Conservation (phyloP, 805 yeast genomes). For the Monosporozyma solicola region DNA sequence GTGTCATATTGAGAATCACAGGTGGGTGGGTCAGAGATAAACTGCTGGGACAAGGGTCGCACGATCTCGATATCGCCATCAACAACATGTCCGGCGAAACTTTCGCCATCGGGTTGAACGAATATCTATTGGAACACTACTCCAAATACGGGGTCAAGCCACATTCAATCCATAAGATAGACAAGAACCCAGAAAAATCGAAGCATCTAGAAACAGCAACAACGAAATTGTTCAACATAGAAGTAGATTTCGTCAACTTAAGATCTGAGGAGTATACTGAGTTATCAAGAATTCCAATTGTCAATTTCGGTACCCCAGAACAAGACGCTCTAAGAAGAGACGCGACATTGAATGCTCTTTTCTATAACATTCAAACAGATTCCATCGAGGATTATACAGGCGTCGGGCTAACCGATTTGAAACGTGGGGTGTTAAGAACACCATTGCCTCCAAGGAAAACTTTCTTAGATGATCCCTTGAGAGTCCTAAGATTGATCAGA, state of each 20-base stretch:
- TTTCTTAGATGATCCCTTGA: slow-evolving; percentile 86
- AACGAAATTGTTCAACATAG: slow-evolving; percentile 72
- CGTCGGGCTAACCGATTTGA: slow-evolving; percentile 63
- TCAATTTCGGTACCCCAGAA: slow-evolving; percentile 78
- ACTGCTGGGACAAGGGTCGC: slow-evolving; percentile 64
- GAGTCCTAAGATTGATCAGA: slow-evolving; percentile 77
- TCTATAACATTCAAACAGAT: slow-evolving; percentile 65
- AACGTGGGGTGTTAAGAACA: slow-evolving; percentile 65
- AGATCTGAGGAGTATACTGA: slow-evolving; percentile 79
- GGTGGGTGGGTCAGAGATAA: slow-evolving; percentile 99
- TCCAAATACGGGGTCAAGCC: slow-evolving; percentile 26
- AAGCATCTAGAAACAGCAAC: slow-evolving; percentile 97
- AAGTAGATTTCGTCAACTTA: slow-evolving; percentile 87
- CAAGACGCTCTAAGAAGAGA: slow-evolving; percentile 92
- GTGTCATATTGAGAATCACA: slow-evolving; percentile 51
- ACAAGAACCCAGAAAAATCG: slow-evolving; percentile 88
- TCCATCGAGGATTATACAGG: slow-evolving; percentile 80
- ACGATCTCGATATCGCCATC: slow-evolving; percentile 89
- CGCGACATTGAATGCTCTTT: slow-evolving; percentile 89
- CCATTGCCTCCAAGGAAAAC: slow-evolving; percentile 83
- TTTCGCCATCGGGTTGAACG: slow-evolving; percentile 61
- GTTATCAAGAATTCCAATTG: slow-evolving; percentile 77
- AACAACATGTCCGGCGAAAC: slow-evolving; percentile 77
- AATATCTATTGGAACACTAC: slow-evolving; percentile 35
- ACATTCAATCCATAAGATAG: slow-evolving; percentile 64